Conservation (phyloP, 1,139 yeast genomes). For the Schizosaccharomyces versatilis region DNA sequence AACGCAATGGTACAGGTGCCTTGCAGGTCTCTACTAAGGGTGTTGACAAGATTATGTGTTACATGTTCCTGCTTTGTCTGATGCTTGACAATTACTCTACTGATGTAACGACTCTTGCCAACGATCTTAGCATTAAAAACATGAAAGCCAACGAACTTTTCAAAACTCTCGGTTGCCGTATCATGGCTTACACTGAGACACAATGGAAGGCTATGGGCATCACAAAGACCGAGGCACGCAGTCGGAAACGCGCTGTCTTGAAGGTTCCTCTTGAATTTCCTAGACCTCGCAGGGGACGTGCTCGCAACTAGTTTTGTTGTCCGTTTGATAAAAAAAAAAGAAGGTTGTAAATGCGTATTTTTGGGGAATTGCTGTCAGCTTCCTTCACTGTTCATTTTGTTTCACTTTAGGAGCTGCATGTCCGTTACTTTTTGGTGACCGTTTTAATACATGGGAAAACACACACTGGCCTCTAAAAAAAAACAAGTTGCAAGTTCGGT, state of each 20-base stretch:
- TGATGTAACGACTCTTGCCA: slow-evolving; percentile 62
- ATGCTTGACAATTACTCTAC: slow-evolving; percentile 57
- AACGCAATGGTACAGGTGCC: slow-evolving; percentile 43
- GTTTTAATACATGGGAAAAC: not conserved
- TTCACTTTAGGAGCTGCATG: not conserved
- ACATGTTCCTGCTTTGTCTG: slow-evolving; percentile 46
- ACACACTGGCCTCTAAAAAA: not conserved
- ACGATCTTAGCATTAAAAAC: slow-evolving; percentile 66
- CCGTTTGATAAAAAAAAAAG: not conserved
- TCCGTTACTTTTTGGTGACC: not conserved
- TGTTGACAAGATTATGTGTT: slow-evolving; percentile 70
- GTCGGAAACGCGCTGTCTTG: slow-evolving; percentile 59
- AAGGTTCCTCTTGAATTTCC: slow-evolving; percentile 83
- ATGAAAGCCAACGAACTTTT: slow-evolving; percentile 27
- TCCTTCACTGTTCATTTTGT: not conserved
- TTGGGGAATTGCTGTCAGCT: not conserved
- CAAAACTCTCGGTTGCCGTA: slow-evolving; percentile 61
- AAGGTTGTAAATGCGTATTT: not conserved
- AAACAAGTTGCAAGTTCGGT: not conserved
- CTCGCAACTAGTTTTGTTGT: not conserved
- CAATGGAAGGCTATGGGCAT: slow-evolving; percentile 75
- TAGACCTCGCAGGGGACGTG: slow-evolving; percentile 19
- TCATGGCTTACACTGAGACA: slow-evolving; percentile 51
- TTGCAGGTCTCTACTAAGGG: slow-evolving; percentile 64
- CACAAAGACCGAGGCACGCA: slow-evolving; percentile 38